Evolutionary conservation across 345 rosid species (phyloP).

Genomic region (Eucalyptus tenuipes): DNA sequence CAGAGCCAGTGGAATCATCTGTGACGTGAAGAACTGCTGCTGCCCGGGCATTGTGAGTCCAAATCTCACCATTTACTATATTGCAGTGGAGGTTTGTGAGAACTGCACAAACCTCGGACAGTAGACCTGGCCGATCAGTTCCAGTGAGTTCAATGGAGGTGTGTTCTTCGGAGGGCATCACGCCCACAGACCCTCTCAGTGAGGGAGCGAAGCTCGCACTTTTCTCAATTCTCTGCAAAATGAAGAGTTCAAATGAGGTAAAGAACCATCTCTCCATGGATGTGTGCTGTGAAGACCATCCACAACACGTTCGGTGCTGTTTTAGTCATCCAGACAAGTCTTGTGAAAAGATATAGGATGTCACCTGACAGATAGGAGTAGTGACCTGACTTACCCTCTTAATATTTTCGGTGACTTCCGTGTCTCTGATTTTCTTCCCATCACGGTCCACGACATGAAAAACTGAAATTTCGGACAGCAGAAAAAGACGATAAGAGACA

Average conservation of each 20-base stretch:
- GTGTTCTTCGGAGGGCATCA: conserved; percentile 16
- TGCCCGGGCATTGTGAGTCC: conserved; percentile 40
- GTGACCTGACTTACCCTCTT: conserved; percentile 11
- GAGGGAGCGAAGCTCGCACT: conserved; percentile 10
- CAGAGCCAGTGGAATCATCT: conserved; percentile 16
- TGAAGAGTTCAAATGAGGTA: not conserved
- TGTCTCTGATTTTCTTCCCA: conserved; percentile 60
- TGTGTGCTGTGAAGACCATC: not conserved
- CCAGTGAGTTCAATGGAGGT: conserved; percentile 33
- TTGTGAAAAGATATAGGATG: not conserved
- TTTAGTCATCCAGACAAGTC: not conserved
- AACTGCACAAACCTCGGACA: conserved; percentile 38
- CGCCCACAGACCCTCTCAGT: conserved; percentile 16
- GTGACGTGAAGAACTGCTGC: conserved; percentile 28
- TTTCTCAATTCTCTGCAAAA: conserved; percentile 25
- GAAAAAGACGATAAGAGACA: not conserved
- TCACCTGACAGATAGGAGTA: not conserved
- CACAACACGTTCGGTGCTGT: not conserved
- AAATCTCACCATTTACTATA: conserved; percentile 31
- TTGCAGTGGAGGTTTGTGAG: conserved; percentile 34
- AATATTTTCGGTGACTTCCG: conserved; percentile 29
- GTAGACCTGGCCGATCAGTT: conserved; percentile 35
- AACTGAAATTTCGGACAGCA: conserved; percentile 6
- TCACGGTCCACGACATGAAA: conserved; percentile 51
- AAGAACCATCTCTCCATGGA: not conserved